Evolutionary conservation across 495 filamentous ascomycete species (phyloP).

Genomic region (Tirmania nivea): DNA sequence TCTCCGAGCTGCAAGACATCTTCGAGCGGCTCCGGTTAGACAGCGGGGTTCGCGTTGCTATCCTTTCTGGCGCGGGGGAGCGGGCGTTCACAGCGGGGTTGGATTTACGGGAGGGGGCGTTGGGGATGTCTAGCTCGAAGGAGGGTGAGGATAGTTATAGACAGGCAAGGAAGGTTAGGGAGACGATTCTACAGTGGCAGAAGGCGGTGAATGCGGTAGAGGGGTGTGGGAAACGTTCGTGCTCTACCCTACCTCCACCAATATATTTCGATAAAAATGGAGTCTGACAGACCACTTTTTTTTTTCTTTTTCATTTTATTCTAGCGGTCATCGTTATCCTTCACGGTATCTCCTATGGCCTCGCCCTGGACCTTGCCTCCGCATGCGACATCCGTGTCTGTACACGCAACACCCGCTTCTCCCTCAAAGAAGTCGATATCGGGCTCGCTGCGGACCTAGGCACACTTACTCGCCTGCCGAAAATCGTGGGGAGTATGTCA

Average conservation of each 20-base stretch:
- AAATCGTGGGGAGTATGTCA: slow-evolving; percentile 48
- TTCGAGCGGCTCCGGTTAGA: slow-evolving; percentile 55
- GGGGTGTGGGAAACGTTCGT: slow-evolving; percentile 65
- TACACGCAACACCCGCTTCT: slow-evolving; percentile 38
- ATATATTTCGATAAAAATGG: too few species aligned
- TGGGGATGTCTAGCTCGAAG: slow-evolving; percentile 14
- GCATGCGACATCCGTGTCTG: slow-evolving; percentile 65
- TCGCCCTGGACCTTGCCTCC: slow-evolving; percentile 65
- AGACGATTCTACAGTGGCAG: slow-evolving; percentile 58
- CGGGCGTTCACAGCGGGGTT: slow-evolving; percentile 69
- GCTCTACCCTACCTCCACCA: not conserved
- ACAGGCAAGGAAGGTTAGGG: slow-evolving; percentile 38
- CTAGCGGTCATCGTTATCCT: slow-evolving; percentile 60
- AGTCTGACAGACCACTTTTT: too few species aligned
- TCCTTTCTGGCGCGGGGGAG: slow-evolving; percentile 65
- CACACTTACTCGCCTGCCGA: slow-evolving; percentile 65
- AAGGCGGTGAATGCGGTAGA: slow-evolving; percentile 53
- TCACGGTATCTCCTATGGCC: slow-evolving; percentile 59
- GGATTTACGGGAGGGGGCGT: slow-evolving; percentile 26
- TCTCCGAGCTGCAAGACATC: slow-evolving; percentile 53
- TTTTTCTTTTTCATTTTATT: slow-evolving; percentile 4
- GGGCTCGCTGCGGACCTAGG: slow-evolving; percentile 87
- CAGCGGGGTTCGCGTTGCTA: slow-evolving; percentile 49
- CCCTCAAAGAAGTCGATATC: slow-evolving; percentile 90
- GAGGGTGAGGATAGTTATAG: slow-evolving; percentile 37